Percentiles rank a stretch among this genome's conserved stretches.
phyloP scores from a whole-genome alignment of 441 rosid species.

The Brassica hybrid region DNA sequence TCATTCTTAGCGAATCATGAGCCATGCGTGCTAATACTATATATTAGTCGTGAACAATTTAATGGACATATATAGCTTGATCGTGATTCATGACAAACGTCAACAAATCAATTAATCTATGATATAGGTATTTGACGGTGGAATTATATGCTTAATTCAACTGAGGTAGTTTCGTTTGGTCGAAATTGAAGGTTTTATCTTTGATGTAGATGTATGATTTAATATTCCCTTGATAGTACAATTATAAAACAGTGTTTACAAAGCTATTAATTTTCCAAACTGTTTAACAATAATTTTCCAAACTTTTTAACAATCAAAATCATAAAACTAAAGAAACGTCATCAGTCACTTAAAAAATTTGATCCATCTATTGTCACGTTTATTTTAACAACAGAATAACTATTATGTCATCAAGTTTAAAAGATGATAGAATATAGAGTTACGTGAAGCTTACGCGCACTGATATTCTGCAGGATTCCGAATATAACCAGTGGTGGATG shows the following conservation, averaged over 20 bases:
- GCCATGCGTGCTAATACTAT: background rate
- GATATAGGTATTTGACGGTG: background rate
- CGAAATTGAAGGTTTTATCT: background rate
- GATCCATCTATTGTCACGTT: background rate
- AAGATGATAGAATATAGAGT: background rate
- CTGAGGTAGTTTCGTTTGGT: background rate
- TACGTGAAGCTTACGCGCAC: background rate
- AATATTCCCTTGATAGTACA: too few relatives aligned
- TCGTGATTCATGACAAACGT: conserved; percentile 11
- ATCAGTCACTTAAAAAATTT: background rate
- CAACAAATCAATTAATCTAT: background rate
- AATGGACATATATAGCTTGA: background rate
- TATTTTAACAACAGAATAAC: background rate
- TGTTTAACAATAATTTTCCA: too few relatives aligned
- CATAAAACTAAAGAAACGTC: background rate
- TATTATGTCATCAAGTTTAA: background rate
- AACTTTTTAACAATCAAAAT: background rate
- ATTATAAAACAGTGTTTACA: too few relatives aligned
- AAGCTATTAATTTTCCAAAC: too few relatives aligned
- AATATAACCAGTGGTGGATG: background rate
- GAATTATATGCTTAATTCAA: background rate
- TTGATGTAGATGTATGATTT: conserved; percentile 4
- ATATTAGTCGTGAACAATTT: background rate
- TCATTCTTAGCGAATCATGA: background rate
- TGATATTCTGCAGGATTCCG: background rate